Percentiles rank a stretch among this genome's conserved stretches.
phyloP scores from a whole-genome alignment of 1,284 basidiomycete species.

The Blastosporella zonata region DNA sequence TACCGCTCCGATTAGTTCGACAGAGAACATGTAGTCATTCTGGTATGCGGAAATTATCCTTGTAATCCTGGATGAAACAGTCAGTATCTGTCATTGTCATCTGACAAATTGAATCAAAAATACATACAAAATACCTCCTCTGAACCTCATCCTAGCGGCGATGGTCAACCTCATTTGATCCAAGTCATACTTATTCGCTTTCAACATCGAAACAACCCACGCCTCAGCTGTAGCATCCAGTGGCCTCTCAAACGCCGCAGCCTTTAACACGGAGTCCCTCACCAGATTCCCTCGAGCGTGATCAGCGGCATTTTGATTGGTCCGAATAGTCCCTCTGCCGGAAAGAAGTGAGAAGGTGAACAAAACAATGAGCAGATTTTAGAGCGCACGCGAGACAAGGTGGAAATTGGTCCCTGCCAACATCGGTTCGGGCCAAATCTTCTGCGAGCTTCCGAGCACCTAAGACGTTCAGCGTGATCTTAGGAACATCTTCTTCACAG shows the following conservation, averaged over 20 bases:
- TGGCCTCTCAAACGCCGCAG: not conserved
- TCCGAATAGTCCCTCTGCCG: conserved; percentile 4
- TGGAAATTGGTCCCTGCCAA: not conserved
- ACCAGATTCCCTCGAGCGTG: conserved; percentile 1
- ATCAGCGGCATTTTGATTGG: not conserved
- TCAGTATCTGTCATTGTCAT: not conserved
- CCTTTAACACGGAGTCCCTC: not conserved
- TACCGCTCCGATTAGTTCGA: conserved; percentile 52
- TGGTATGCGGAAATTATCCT: conserved; percentile 43
- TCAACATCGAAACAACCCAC: conserved; percentile 6
- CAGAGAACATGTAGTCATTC: conserved; percentile 45
- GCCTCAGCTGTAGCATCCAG: not conserved
- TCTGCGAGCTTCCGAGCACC: conserved; percentile 10
- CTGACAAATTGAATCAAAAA: not conserved
- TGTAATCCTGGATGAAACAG: conserved; percentile 25
- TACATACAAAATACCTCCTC: conserved; percentile 2
- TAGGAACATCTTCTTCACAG: not conserved
- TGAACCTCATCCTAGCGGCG: not conserved
- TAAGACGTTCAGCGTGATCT: conserved; percentile 2
- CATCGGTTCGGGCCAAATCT: conserved; percentile 24
- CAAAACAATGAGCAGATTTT: not conserved
- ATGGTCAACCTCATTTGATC: not conserved
- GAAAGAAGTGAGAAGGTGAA: not conserved
- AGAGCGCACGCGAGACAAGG: conserved; percentile 8
- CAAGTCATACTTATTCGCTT: not conserved